Evolutionary conservation across 2,329 filamentous ascomycete genomes (phyloP), one percentile per base, ranked within the genome.

Genomic region (Pseudomassariella vexata): DNA sequence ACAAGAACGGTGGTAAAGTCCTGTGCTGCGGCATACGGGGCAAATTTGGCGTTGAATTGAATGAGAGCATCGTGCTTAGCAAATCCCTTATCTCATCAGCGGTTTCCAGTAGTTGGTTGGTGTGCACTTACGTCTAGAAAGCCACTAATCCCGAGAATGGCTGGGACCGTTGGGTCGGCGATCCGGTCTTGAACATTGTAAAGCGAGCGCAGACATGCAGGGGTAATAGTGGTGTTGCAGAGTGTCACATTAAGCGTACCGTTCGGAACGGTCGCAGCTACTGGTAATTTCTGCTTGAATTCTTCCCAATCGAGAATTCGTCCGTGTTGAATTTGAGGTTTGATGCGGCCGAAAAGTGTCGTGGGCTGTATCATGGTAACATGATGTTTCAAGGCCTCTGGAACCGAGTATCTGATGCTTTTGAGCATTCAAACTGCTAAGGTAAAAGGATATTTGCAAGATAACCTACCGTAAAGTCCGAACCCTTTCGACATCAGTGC

Each of bases 1-100:
- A 36, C 24, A 10, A 65, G 63, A 9, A 67, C 52, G 9, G 75
- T 67, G 3, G 66, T 65, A 52, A 82, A 82, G 29, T 66, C 69
- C 27, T 68, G 58, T 3, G 65, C 66, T 3, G 59, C 52, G 2
- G 63, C 60, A n/a, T 70, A 65, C 0, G 76, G 70, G 3, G 69
- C 65, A 43, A 68, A 75, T 45, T 73, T 53, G 19, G 66, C 58
- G 16, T 74, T 52, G 41, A 68, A 76, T 0, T 49, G 56, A 8
- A 54, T 51, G 35, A 66, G 55, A 2, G 50, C 56, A 2, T 62
- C 52, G 19, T 57, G 55, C 39, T 63, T 62, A 17, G 51, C 51
- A 17, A 49, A 54, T 40, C 52, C n/a, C n/a, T n/a, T n/a, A n/a
- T n/a, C n/a, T n/a, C n/a, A n/a, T n/a, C n/a, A n/a, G 30, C n/a